Evolutionary conservation across 257 asterid genomes (phyloP).

Genomic region (Rauvolfia tetraphylla): DNA sequence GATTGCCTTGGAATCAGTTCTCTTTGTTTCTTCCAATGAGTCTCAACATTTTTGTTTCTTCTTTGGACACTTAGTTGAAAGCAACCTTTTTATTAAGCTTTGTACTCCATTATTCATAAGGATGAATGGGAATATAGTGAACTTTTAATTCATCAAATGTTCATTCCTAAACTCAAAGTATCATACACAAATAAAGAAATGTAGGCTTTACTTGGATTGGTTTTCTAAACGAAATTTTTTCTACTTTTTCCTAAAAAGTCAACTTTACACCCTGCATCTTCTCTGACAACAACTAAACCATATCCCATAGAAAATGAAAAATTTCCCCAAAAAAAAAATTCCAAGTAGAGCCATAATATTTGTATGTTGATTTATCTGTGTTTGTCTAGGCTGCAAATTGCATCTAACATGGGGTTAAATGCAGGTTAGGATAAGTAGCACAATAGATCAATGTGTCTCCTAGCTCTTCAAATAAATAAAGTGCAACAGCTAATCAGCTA

Average conservation of each 20-base stretch:
- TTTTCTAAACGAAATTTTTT: too few species aligned
- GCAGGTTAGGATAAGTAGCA: background rate
- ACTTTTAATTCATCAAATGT: background rate
- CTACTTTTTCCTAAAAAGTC: too few species aligned
- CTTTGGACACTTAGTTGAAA: background rate
- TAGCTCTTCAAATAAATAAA: background rate
- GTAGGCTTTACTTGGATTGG: too few species aligned
- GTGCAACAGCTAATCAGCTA: background rate
- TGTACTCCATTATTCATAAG: background rate
- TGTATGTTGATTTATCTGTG: background rate
- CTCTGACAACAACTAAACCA: too few species aligned
- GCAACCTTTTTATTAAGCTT: background rate
- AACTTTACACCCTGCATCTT: too few species aligned
- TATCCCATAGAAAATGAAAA: too few species aligned
- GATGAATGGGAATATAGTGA: too few species aligned
- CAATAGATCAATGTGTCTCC: background rate
- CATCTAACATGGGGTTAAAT: background rate
- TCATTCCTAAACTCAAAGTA: background rate
- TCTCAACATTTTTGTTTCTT: background rate
- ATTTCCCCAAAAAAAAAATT: too few species aligned
- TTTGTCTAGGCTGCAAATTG: background rate
- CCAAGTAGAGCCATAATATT: too few species aligned
- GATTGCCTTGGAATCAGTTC: background rate
- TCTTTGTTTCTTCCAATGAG: background rate
- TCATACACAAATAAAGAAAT: background rate